A percentile compares a stretch with the other conserved stretches of the same genome.
These are phyloP conservation scores for Tetradesmus obliquus DNA, from an alignment of 139 green algal species.

Conservation along the genomic window DNA sequence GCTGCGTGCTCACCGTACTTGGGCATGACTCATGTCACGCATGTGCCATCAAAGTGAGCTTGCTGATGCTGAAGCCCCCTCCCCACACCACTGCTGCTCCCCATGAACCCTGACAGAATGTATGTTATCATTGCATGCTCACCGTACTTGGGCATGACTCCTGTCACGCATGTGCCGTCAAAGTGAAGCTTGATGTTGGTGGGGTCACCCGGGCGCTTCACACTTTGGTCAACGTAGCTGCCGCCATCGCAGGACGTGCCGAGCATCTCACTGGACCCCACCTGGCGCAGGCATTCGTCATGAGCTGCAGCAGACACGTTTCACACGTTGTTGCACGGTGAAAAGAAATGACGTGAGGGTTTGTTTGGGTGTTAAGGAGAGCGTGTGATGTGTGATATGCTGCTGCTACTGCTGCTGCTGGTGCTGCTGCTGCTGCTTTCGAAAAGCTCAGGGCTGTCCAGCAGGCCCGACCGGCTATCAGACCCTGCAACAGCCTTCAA, in stretches of 20 bases:
- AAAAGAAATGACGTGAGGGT: not conserved
- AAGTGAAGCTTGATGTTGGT: not conserved
- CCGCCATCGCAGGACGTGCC: not conserved
- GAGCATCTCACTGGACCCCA: not conserved
- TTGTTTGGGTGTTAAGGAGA: too few species aligned
- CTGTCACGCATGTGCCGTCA: not conserved
- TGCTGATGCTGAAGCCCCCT: too few species aligned
- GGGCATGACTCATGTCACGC: too few species aligned
- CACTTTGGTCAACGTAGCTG: not conserved
- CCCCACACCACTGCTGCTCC: too few species aligned
- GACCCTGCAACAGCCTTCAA: not conserved
- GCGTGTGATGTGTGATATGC: not conserved
- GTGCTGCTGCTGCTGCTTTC: not conserved
- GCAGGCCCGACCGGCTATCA: too few species aligned
- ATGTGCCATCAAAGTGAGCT: too few species aligned
- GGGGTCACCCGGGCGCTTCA: not conserved
- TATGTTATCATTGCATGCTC: too few species aligned
- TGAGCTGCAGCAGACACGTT: not conserved
- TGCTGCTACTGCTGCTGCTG: constrained; percentile 1
- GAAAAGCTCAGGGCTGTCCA: not conserved
- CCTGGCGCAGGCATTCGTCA: not conserved
- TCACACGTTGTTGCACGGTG: not conserved
- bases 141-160: not conserved
- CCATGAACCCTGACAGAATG: too few species aligned
- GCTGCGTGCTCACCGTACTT: not conserved